Percentiles rank a stretch among this genome's conserved stretches.
phyloP scores from a whole-genome alignment of 345 rosid species.

The Corchorus capsularis region DNA sequence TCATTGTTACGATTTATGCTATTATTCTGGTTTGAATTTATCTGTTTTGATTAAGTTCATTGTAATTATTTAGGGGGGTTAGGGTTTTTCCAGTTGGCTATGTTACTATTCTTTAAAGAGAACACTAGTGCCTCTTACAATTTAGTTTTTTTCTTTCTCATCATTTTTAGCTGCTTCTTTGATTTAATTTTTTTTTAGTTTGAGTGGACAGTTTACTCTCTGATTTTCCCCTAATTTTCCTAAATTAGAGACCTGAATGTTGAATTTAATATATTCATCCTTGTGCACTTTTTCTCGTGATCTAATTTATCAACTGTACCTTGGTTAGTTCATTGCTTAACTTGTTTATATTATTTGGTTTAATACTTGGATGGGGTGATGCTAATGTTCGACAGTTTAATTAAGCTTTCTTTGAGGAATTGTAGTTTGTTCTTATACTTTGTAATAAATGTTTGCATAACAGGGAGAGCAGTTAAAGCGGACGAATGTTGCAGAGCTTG shows the following conservation, averaged over 20 bases:
- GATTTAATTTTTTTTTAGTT: not conserved
- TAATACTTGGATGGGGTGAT: not conserved
- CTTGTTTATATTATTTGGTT: slow-evolving; percentile 8
- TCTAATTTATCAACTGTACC: not conserved
- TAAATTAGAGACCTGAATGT: not conserved
- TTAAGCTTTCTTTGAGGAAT: not conserved
- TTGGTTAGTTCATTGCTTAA: not conserved
- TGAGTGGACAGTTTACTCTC: not conserved
- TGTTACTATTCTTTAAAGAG: not conserved
- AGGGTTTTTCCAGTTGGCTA: not conserved
- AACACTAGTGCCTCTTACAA: not conserved
- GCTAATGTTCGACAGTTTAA: not conserved
- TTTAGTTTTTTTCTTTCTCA: not conserved
- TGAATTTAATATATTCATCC: not conserved
- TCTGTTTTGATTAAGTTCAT: not conserved
- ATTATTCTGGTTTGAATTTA: not conserved
- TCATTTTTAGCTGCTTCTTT: not conserved
- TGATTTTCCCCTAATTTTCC: not conserved
- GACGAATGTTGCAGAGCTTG: slow-evolving; percentile 48
- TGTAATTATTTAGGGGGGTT: not conserved
- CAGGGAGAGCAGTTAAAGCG: slow-evolving; percentile 88
- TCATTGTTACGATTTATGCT: not conserved
- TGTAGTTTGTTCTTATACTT: not conserved
- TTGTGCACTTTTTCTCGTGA: not conserved
- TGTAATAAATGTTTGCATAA: slow-evolving; percentile 19